Evolutionary conservation across 768 basidiomycete genomes (phyloP), one percentile per base, ranked within the genome.

Genomic region (Lactarius hatsudake): DNA sequence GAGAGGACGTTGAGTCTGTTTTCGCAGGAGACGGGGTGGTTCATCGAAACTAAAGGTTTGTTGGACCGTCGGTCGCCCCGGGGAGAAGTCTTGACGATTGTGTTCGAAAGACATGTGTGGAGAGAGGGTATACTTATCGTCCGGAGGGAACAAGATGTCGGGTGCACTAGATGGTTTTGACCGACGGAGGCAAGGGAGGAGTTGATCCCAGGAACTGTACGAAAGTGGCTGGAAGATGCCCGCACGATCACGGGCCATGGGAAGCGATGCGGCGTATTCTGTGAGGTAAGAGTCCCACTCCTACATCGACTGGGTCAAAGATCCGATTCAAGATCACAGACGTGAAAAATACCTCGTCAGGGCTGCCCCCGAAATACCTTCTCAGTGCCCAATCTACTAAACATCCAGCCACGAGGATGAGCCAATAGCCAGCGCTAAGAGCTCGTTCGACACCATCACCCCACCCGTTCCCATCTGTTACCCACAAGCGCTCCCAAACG

Each of bases 261-360:
- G 87, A 26, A 87, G 80, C 62, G 81, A 81, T 26, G 81, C 72
- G 5, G 83, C 77, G 66, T 88, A 89, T 32, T 83, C 80, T 4
- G 86, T 81, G 26, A 91, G 82, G 67, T 87, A 89, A 26, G 76
- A 78, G 69, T 90, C 87, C 88, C 88, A 91, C 79, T 87, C 87
- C 87, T 88, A 62, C 9, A 18, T 48, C 20, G 40, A 5, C 15
- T n/a, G 60, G 30, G 53, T 34, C 45, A 59, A 36, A n/a, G 48
- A 40, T 28, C 30, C 1, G 18, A 38, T 15, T 23, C 15, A 18
- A 8, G 30, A 15, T 23, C 5, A 63, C 32, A 17, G 54, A 26
- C 62, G 8, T 23, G 51, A 56, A 7, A 38, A 79, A 32, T 66
- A 86, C 87, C 82, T 89, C 82, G 71, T 89, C 88, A 17, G 88